Evolutionary conservation across 179 eudicot species (phyloP).

Genomic region (Heliamphora pulchella): DNA sequence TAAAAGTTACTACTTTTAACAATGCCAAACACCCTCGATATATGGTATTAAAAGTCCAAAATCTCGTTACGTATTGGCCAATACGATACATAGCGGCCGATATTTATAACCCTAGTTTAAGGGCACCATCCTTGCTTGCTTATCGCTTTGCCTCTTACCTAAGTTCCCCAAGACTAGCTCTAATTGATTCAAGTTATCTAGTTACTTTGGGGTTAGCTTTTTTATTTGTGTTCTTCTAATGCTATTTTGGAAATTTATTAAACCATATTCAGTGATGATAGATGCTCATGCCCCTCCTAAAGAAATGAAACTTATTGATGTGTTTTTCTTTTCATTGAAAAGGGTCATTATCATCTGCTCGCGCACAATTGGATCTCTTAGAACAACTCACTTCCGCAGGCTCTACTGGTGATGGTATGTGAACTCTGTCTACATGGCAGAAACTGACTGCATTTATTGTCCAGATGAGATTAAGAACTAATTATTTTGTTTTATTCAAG

Average conservation of each 20-base stretch:
- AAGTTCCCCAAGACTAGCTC: neutral
- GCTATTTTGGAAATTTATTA: neutral
- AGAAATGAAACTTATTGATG: neutral
- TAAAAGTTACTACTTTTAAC: no score
- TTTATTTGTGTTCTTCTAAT: neutral
- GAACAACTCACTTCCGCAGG: constrained; percentile 61
- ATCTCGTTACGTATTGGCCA: no score
- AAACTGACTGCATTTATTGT: neutral
- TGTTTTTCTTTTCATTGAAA: neutral
- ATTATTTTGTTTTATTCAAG: neutral
- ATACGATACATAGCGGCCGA: no score
- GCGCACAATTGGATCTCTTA: constrained; percentile 67
- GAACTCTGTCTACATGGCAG: neutral
- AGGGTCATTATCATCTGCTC: constrained; percentile 56
- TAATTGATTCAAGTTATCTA: neutral
- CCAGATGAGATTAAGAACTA: no score
- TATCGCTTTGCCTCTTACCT: neutral
- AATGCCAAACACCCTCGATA: no score
- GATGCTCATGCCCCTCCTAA: neutral
- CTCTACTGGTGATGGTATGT: constrained; percentile 33
- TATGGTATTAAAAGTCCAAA: no score
- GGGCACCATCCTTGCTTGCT: neutral
- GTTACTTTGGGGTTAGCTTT: neutral
- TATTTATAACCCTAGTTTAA: no score
- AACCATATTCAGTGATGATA: neutral